Evolutionary conservation across 2,329 filamentous ascomycete genomes (phyloP), one percentile per base, ranked within the genome.

Genomic region (Aspergillus sp.): DNA sequence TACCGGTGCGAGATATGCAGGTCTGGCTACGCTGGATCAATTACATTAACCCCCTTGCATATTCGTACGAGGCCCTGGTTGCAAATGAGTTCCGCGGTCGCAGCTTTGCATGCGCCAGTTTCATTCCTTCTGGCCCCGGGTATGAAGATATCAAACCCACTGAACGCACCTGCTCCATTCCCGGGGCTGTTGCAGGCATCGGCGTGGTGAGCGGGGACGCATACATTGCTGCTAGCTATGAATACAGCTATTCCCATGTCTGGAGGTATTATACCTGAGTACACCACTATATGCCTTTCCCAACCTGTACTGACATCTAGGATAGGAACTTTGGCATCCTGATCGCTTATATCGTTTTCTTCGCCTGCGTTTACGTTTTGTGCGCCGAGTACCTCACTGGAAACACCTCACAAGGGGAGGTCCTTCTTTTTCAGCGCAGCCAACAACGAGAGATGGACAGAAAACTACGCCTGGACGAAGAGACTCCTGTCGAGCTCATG

Each of bases 1-100:
- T 77, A 11, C 74, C 75, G 0, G 64, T 66, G 3, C 64, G 61
- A 4, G 62, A 93, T 74, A 93, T 90, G 88, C 81, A 87, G 7
- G 82, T 77, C 1, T 96, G 90, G 89, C 88, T 88, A 66, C 81
- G 85, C 56, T 96, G 90, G 90, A 84, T 95, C 56, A 88, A 87
- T 69, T 92, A 89, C 70, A 77, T 93, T 34, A 87, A 93, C 60
- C 89, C 89, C 5, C 80, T 95, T 4, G 84, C 84, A 1, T 95
- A 93, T 61, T 85, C 86, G 0, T 96, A 95, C 66, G 90, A 96
- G 71, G 78, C 86, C 0, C 80, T 96, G 20, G 88, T 93, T 81
- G 82, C 90, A 61, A 95, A 95, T 73, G 91, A 96, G 72, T 95
- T 95, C 61, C 71, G 84, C 64, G 75, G 77, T 54, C 83, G 86